Conservation (phyloP, 306 rosid species). For the Sophora flavescens region DNA sequence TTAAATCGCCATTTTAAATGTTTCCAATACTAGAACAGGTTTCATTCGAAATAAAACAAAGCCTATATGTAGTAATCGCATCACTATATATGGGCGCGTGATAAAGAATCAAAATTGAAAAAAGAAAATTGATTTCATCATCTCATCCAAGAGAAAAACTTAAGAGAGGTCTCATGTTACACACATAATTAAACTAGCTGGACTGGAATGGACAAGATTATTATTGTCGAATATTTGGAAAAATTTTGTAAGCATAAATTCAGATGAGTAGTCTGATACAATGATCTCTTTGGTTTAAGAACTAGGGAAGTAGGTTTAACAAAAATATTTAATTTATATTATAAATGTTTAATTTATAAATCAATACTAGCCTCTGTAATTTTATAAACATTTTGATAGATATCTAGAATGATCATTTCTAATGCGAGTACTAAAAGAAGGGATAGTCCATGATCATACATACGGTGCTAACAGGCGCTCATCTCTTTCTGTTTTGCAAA, state of each 20-base stretch:
- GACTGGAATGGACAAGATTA: conserved; percentile 30
- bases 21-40: not conserved
- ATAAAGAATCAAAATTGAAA: conserved; percentile 2
- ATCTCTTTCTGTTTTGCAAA: too few relatives aligned
- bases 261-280: not conserved
- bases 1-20: not conserved
- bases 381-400: not conserved
- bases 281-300: not conserved
- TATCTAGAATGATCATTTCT: not conserved
- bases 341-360: not conserved
- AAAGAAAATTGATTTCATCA: conserved; percentile 12
- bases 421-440: not conserved
- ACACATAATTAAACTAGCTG: not conserved
- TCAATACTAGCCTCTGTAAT: not conserved
- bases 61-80: not conserved
- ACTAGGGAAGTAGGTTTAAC: not conserved
- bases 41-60: conserved; percentile 3
- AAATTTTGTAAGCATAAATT: not conserved
- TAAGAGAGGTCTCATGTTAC: not conserved
- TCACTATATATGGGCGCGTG: not conserved
- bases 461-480: not conserved
- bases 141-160: conserved; percentile 8
- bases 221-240: not conserved
- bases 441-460: not conserved
- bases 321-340: too few relatives aligned